phyloP scores from a whole-genome alignment of 805 yeast species.

The Wickerhamiella allomyrinae region DNA sequence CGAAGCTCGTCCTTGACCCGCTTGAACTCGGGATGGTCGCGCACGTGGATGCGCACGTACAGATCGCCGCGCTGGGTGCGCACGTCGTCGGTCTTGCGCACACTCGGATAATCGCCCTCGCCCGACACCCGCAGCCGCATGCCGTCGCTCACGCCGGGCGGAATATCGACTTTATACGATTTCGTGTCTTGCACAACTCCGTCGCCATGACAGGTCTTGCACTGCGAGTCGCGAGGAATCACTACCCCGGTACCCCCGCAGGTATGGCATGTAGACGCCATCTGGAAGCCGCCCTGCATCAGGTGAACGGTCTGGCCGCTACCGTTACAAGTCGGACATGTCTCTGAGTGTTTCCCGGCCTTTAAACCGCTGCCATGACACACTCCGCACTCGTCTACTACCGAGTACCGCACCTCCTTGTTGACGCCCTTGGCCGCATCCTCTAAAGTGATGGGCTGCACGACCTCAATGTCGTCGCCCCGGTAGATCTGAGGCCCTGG shows the following conservation, averaged over 20 bases:
- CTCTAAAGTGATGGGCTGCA: constrained; percentile 61
- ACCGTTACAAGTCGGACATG: constrained; percentile 84
- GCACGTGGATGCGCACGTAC: constrained; percentile 64
- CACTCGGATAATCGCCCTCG: constrained; percentile 80
- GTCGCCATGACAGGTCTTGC: constrained; percentile 73
- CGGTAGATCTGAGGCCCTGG: constrained; percentile 59
- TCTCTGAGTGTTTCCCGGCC: constrained; percentile 52
- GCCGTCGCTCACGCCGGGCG: constrained; percentile 80
- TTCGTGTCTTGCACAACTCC: constrained; percentile 63
- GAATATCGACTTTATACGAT: constrained; percentile 69
- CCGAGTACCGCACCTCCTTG: constrained; percentile 52
- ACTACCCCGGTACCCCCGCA: constrained; percentile 85
- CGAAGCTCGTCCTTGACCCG: constrained; percentile 55
- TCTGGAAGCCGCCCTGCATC: constrained; percentile 86
- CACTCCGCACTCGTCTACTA: constrained; percentile 59
- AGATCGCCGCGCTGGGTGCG: constrained; percentile 72
- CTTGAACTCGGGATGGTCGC: constrained; percentile 55
- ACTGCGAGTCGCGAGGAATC: constrained; percentile 51
- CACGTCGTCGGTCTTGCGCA: constrained; percentile 58
- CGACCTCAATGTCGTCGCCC: constrained; percentile 78
- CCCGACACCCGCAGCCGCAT: constrained; percentile 70
- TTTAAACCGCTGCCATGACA: constrained; percentile 84
- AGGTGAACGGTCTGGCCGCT: constrained; percentile 80
- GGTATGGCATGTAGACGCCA: constrained; percentile 80
- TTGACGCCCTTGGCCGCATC: constrained; percentile 75